Conservation (phyloP, 345 rosid species). For the Rhodamnia rubescens region DNA sequence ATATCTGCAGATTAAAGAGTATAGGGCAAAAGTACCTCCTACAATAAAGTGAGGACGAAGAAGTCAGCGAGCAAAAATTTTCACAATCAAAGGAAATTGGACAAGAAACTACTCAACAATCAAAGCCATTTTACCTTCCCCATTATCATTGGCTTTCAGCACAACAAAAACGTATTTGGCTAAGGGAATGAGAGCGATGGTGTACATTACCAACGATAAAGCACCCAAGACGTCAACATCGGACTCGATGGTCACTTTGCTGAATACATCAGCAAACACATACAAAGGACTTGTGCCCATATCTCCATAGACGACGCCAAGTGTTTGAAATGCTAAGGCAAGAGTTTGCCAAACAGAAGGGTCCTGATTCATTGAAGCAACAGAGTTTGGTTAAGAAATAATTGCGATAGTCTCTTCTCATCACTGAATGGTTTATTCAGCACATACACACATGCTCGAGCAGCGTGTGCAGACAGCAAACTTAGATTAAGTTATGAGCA, state of each 20-base stretch:
- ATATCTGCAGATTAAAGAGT: conserved; percentile 80
- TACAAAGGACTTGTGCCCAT: conserved; percentile 96
- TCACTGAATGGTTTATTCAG: background rate
- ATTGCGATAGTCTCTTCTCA: background rate
- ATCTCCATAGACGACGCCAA: conserved; percentile 97
- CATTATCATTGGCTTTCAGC: conserved; percentile 94
- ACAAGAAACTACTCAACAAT: background rate
- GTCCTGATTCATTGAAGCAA: conserved; percentile 40
- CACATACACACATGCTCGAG: background rate
- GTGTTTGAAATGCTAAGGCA: conserved; percentile 90
- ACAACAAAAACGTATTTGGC: conserved; percentile 89
- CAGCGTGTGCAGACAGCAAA: background rate
- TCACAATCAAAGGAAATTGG: background rate
- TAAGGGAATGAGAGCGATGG: conserved; percentile 81
- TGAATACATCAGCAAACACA: conserved; percentile 87
- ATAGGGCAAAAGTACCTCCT: conserved; percentile 98
- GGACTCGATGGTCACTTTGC: conserved; percentile 65
- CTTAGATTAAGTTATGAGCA: background rate
- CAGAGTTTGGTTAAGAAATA: conserved; percentile 2
- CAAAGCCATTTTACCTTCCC: conserved; percentile 49
- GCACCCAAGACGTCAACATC: conserved; percentile 95
- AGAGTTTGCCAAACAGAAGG: conserved; percentile 48
- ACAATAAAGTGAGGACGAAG: conserved; percentile 12
- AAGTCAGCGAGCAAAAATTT: background rate
- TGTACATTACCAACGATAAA: conserved; percentile 83